Conservation (phyloP, 2,329 filamentous ascomycete species). For the Venturia nashicola region DNA sequence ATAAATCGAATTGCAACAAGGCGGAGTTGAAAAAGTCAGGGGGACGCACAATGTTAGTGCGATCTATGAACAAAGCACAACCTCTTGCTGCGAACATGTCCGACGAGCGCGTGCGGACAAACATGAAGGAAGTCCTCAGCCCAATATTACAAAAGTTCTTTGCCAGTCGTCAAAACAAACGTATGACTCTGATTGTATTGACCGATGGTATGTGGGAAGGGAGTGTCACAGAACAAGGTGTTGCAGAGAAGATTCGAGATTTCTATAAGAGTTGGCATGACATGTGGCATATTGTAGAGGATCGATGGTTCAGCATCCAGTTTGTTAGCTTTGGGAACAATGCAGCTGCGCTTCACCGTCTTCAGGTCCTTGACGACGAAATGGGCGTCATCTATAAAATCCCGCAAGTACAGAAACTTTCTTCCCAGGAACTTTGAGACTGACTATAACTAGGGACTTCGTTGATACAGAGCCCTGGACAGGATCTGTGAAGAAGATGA, state of each 20-base stretch:
- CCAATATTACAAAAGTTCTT: background rate
- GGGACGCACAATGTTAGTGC: background rate
- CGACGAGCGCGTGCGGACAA: background rate
- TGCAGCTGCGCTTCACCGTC: background rate
- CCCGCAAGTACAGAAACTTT: background rate
- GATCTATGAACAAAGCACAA: background rate
- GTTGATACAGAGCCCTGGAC: constrained; percentile 6
- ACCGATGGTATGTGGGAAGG: constrained; percentile 8
- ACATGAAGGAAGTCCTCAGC: background rate
- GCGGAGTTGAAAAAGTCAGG: background rate
- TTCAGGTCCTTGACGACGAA: constrained; percentile 3
- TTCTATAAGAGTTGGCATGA: background rate
- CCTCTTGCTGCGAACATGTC: background rate
- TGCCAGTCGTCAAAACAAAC: background rate
- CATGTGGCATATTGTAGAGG: background rate
- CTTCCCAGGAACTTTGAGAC: background rate
- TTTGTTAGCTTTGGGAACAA: constrained; percentile 7
- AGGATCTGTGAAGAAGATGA: constrained; percentile 9
- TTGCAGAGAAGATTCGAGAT: background rate
- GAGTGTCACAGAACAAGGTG: background rate
- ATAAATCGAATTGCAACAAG: background rate
- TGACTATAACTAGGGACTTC: constrained; percentile 2
- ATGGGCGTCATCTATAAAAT: background rate
- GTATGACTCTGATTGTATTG: constrained; percentile 3
- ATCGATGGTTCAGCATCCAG: constrained; percentile 6